Conservation (phyloP, 768 basidiomycete genomes). For the Rhizopogon vesiculosus region DNA sequence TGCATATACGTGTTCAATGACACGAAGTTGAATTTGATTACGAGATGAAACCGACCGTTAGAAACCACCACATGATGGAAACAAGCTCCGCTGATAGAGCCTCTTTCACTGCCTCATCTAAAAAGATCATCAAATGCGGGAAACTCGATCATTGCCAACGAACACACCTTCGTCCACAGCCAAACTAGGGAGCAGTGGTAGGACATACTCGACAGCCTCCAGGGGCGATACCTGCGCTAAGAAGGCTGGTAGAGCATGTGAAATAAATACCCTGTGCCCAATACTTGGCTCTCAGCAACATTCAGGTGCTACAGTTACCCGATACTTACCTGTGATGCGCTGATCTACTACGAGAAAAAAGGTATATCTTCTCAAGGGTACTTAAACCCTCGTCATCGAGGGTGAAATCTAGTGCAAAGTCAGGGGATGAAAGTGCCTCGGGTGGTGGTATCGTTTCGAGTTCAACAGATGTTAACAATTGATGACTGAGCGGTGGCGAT, state of each 20-base stretch:
- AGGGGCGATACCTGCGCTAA: slow-evolving; percentile 72
- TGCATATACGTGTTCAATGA: slow-evolving; percentile 20
- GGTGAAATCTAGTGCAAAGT: slow-evolving; percentile 33
- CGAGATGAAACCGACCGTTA: slow-evolving; percentile 42
- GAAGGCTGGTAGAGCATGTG: slow-evolving; percentile 75
- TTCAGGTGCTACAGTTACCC: slow-evolving; percentile 15
- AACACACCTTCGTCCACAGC: slow-evolving; percentile 80
- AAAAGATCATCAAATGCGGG: slow-evolving; percentile 7
- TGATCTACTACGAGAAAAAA: slow-evolving; percentile 77
- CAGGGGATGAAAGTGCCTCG: slow-evolving; percentile 22
- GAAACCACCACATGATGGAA: slow-evolving; percentile 90
- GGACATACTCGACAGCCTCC: slow-evolving; percentile 90
- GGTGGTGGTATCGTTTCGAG: slow-evolving; percentile 21
- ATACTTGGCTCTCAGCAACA: background rate
- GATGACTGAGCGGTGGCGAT: slow-evolving; percentile 20
- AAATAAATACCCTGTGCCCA: slow-evolving; percentile 65
- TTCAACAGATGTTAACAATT: slow-evolving; percentile 19
- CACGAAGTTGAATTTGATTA: background rate
- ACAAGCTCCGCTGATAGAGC: slow-evolving; percentile 79
- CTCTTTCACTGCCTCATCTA: slow-evolving; percentile 87
- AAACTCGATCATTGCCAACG: background rate
- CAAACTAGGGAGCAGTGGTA: slow-evolving; percentile 82
- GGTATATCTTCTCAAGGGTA: slow-evolving; percentile 88
- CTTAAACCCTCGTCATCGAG: slow-evolving; percentile 79
- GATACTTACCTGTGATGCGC: slow-evolving; percentile 46